Evolutionary conservation across 2,329 filamentous ascomycete genomes (phyloP).

Genomic region (Colletotrichum chlorophyti): DNA sequence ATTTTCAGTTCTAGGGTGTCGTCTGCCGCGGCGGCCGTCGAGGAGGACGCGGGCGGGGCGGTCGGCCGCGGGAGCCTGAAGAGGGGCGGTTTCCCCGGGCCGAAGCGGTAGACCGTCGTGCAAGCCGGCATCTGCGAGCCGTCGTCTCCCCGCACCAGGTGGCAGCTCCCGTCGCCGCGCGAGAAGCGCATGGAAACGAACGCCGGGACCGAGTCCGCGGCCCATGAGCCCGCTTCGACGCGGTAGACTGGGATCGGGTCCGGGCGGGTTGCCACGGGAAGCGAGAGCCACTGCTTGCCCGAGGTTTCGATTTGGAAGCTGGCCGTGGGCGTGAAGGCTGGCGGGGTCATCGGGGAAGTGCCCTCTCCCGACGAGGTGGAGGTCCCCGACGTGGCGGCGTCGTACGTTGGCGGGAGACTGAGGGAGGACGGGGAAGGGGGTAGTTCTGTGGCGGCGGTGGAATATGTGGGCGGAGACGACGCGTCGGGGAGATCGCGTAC

Average conservation of each 20-base stretch:
- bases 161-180: conserved; percentile 54
- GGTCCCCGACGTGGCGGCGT: conserved; percentile 32
- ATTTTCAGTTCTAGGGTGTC: conserved; percentile 33
- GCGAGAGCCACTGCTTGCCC: conserved; percentile 50
- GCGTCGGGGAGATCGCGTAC: background rate
- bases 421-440: background rate
- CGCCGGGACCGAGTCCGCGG: conserved; percentile 20
- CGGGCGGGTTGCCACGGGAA: conserved; percentile 45
- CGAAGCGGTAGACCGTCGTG: conserved; percentile 63
- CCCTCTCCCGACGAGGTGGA: background rate
- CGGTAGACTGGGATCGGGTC: conserved; percentile 51
- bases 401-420: conserved; percentile 37
- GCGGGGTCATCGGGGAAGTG: background rate
- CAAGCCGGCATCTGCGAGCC: conserved; percentile 42
- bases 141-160: conserved; percentile 52
- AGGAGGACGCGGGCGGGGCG: conserved; percentile 27
- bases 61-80: conserved; percentile 40
- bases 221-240: conserved; percentile 39
- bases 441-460: background rate
- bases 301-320: conserved; percentile 56
- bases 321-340: conserved; percentile 48
- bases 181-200: conserved; percentile 60
- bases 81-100: conserved; percentile 57
- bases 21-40: conserved; percentile 28
- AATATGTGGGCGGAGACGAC: background rate